Conservation (phyloP, 2,329 filamentous ascomycete species). For the Juglanconis oblonga region DNA sequence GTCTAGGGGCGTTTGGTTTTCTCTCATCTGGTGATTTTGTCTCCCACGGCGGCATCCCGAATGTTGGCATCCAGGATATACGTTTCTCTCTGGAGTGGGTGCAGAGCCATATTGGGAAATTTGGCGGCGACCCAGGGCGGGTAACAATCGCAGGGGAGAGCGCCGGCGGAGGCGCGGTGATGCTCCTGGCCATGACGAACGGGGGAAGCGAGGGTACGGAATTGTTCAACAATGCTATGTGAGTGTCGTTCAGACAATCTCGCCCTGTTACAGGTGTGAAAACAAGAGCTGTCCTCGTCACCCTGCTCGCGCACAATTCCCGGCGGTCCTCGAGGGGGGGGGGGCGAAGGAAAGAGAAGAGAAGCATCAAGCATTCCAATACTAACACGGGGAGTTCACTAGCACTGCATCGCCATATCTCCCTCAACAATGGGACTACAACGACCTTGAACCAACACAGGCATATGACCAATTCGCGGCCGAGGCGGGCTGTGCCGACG, state of each 20-base stretch:
- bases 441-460: not conserved
- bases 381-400: not conserved
- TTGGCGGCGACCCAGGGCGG: conserved; percentile 48
- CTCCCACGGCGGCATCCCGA: conserved; percentile 32
- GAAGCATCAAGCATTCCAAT: not conserved
- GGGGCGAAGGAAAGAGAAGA: not conserved
- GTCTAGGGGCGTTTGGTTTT: conserved; percentile 62
- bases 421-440: conserved; percentile 6
- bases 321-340: too few species aligned
- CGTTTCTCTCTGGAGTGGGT: conserved; percentile 60
- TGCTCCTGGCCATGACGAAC: conserved; percentile 3
- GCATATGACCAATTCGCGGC: conserved; percentile 7
- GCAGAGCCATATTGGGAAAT: conserved; percentile 52
- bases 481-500: not conserved
- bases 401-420: conserved; percentile 10
- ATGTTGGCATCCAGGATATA: conserved; percentile 54
- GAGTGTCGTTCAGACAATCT: not conserved
- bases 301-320: not conserved
- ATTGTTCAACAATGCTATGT: conserved; percentile 10
- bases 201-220: conserved; percentile 8
- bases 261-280: too few species aligned
- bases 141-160: conserved; percentile 66
- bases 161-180: conserved; percentile 38
- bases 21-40: conserved; percentile 54
- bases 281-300: not conserved